phyloP scores from a whole-genome alignment of 1,284 basidiomycete species.

The Boletus semigastroideus region DNA sequence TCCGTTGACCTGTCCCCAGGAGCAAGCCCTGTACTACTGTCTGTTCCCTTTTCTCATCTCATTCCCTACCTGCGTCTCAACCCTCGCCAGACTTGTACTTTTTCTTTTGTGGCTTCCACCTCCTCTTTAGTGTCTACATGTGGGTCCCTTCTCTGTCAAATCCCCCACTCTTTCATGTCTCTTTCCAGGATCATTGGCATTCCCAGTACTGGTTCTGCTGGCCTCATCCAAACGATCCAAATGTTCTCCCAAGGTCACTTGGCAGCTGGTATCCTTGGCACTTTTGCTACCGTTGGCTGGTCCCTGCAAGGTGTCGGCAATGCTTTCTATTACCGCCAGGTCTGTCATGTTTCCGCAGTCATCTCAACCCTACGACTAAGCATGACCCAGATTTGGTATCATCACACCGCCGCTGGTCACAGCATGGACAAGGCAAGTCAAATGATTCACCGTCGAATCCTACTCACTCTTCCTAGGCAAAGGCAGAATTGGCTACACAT shows the following conservation, averaged over 20 bases:
- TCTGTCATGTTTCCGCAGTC: conserved; percentile 34
- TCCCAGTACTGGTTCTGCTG: conserved; percentile 90
- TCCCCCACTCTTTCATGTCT: conserved; percentile 24
- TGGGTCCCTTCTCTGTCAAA: conserved; percentile 37
- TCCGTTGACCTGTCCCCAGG: conserved; percentile 43
- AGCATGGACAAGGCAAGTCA: conserved; percentile 72
- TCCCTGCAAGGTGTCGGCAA: conserved; percentile 80
- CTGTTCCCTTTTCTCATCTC: conserved; percentile 33
- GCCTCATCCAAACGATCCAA: conserved; percentile 90
- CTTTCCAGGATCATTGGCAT: conserved; percentile 79
- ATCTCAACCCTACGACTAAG: conserved; percentile 8
- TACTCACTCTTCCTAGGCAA: conserved; percentile 55
- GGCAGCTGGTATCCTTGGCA: conserved; percentile 76
- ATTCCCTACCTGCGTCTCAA: conserved; percentile 4
- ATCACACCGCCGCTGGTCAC: conserved; percentile 82
- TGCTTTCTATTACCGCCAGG: conserved; percentile 81
- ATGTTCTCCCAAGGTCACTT: conserved; percentile 65
- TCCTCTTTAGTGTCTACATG: conserved; percentile 89
- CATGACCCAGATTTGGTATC: conserved; percentile 71
- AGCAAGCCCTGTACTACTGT: conserved; percentile 86
- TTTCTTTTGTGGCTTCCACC: conserved; percentile 92
- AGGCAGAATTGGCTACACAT: conserved; percentile 80
- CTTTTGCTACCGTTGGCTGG: conserved; percentile 87
- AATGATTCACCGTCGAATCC: neutral
- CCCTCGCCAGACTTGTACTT: conserved; percentile 81